These are phyloP conservation scores for Eutypella sp. DNA, from an alignment of 2,329 filamentous ascomycete species.

Conservation along the genomic window DNA sequence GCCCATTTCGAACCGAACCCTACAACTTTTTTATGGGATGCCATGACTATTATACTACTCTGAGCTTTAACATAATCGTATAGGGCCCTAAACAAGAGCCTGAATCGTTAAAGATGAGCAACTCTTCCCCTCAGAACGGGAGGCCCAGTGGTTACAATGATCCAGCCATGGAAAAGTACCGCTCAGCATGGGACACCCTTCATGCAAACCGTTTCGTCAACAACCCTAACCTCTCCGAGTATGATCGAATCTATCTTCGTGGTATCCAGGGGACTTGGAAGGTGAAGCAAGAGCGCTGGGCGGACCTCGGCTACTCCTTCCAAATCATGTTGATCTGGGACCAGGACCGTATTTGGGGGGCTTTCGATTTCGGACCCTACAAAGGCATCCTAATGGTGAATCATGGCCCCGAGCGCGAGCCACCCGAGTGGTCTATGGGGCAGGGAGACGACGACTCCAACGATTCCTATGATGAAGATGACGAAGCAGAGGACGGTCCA, in stretches of 20 bases:
- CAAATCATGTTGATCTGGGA: conserved; percentile 2
- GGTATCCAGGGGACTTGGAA: conserved; percentile 1
- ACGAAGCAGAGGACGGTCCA: background rate
- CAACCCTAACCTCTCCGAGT: conserved; percentile 1
- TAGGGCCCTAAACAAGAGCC: background rate
- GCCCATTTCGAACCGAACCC: no score
- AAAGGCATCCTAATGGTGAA: conserved; percentile 1
- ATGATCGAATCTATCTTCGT: conserved; percentile 2
- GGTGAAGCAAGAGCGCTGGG: background rate
- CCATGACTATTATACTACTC: no score
- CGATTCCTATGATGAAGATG: no score
- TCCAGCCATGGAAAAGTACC: conserved; percentile 1
- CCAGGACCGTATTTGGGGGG: conserved; percentile 1
- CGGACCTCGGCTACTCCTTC: background rate
- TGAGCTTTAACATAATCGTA: no score
- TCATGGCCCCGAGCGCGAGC: conserved; percentile 2
- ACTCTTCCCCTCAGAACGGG: background rate
- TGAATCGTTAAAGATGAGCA: background rate
- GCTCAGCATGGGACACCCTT: background rate
- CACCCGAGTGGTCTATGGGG: background rate
- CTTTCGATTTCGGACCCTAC: conserved; percentile 1
- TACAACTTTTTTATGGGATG: no score
- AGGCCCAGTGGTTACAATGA: background rate
- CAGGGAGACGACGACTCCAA: background rate
- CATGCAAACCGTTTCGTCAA: conserved; percentile 1